These are phyloP conservation scores for Wallacemonas sp. DNA, from an alignment of 208 protist species.

Conservation along the genomic window DNA sequence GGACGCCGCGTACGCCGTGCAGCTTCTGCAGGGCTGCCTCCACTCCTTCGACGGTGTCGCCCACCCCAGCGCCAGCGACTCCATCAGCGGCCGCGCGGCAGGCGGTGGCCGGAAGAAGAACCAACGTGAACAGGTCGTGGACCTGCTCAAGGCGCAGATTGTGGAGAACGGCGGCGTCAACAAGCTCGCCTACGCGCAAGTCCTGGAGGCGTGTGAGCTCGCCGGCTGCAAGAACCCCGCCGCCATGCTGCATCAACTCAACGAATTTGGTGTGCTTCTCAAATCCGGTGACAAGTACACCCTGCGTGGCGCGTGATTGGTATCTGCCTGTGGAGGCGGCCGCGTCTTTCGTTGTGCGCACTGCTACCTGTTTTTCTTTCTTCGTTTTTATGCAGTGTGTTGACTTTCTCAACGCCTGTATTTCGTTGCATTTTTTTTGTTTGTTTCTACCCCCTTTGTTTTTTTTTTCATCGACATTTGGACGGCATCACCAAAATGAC, in stretches of 20 bases:
- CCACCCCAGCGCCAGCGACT: constrained; percentile 20
- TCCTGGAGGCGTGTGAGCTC: constrained; percentile 71
- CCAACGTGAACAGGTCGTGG: constrained; percentile 66
- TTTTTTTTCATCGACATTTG: too few relatives aligned
- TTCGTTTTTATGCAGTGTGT: too few relatives aligned
- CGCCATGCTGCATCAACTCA: constrained; percentile 82
- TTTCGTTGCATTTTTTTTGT: too few relatives aligned
- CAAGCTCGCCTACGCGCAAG: constrained; percentile 41
- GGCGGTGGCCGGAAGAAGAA: constrained; percentile 28
- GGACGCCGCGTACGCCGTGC: constrained; percentile 93
- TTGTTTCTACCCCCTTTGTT: too few relatives aligned
- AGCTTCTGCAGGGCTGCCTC: constrained; percentile 80
- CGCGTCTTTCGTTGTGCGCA: too few relatives aligned
- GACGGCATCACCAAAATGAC: too few relatives aligned
- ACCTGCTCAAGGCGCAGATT: constrained; percentile 65
- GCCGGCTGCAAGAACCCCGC: constrained; percentile 70
- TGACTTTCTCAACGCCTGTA: too few relatives aligned
- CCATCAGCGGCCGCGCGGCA: not conserved
- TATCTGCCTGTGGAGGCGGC: not conserved
- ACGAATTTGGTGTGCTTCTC: constrained; percentile 78
- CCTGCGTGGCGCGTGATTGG: constrained; percentile 45
- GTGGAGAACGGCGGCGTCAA: constrained; percentile 54
- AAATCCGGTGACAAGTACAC: constrained; percentile 70
- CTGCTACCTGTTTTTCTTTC: too few relatives aligned
- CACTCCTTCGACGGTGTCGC: constrained; percentile 37